Evolutionary conservation across 768 basidiomycete genomes (phyloP), one percentile per base, ranked within the genome.

Genomic region (Agrocybe pediades): DNA sequence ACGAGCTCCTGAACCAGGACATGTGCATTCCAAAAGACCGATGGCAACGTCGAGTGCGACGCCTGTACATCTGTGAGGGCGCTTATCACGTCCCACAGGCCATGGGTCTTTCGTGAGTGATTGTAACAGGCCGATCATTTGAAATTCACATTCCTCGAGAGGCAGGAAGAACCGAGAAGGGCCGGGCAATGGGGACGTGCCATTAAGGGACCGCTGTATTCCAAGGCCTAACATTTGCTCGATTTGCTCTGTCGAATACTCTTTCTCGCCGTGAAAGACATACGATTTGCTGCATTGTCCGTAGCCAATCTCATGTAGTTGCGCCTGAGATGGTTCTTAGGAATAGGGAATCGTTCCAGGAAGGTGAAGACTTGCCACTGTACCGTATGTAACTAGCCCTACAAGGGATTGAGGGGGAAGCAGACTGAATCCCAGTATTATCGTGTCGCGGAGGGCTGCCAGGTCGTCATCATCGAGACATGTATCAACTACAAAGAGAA

Each of bases 241-340:
- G 60, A 98, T 98, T 60, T 97, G 94, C 75, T 98, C 98, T 36
- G 92, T 86, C 51, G 86, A 72, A 68, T 99, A 98, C 63, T 99
- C 97, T 72, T 98, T 99, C 11, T 88, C 91, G 41, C 97, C 97
- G 23, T 96, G 89, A 86, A 99, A 99, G 52, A 98, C 97, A 70
- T 97, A 98, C 3, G 95, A 97, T 71, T 98, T 98, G 74, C 85
- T 92, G 74, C 95, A 98, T 68, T 96, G 92, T 2, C 86, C 82
- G 64, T 98, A 98, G 26, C 95, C 95, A 29, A 98, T 89, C 74
- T 99, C 97, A 70, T 99, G 97, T 1, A 99, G 93, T 88, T 96
- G 95, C 6, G 96, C 83, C 96, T 98, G 49, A n/a, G 45, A 39
- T 17, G 16, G 9, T 13, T 13, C 13, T 33, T 3, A 20, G 16